Evolutionary conservation across 352 stramenopile genomes (phyloP).

Genomic region (Phytophthora cajani): DNA sequence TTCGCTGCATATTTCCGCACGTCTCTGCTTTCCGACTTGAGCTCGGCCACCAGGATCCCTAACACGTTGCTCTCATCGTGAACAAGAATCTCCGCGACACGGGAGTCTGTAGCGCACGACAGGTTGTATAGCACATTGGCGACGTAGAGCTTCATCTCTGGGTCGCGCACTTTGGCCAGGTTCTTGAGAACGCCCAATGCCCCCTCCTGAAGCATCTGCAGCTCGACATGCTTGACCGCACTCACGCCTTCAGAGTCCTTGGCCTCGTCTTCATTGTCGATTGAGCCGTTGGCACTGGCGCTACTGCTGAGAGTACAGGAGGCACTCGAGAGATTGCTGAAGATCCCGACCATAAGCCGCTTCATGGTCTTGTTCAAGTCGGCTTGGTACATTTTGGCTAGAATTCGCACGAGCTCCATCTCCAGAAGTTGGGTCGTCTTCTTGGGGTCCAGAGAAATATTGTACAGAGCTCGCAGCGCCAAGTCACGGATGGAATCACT

Average conservation of each 20-base stretch:
- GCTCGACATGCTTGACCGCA: conserved; percentile 29
- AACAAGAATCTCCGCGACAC: conserved; percentile 59
- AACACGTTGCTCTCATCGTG: conserved; percentile 76
- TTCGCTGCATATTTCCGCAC: conserved; percentile 70
- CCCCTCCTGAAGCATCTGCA: conserved; percentile 71
- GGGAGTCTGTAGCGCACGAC: conserved; percentile 55
- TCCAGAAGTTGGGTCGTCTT: conserved; percentile 68
- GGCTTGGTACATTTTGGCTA: conserved; percentile 80
- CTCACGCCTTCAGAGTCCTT: not conserved
- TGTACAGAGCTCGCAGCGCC: conserved; percentile 77
- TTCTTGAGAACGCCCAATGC: conserved; percentile 69
- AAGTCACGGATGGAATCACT: conserved; percentile 80
- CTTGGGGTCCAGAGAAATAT: conserved; percentile 64
- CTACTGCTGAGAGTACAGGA: conserved; percentile 6
- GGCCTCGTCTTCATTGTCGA: conserved; percentile 7
- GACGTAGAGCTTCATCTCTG: conserved; percentile 85
- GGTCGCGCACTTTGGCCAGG: conserved; percentile 75
- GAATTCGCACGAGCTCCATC: conserved; percentile 80
- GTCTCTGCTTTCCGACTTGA: conserved; percentile 73
- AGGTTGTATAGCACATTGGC: conserved; percentile 88
- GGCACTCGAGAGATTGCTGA: conserved; percentile 72
- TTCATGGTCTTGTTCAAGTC: conserved; percentile 84
- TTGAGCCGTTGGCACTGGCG: not conserved
- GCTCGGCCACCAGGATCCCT: conserved; percentile 62
- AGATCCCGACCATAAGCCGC: conserved; percentile 74